A percentile compares a stretch with the other conserved stretches of the same genome.
Conservation (phyloP, 257 asterid genomes). For the Solanum sparsipilum region DNA sequence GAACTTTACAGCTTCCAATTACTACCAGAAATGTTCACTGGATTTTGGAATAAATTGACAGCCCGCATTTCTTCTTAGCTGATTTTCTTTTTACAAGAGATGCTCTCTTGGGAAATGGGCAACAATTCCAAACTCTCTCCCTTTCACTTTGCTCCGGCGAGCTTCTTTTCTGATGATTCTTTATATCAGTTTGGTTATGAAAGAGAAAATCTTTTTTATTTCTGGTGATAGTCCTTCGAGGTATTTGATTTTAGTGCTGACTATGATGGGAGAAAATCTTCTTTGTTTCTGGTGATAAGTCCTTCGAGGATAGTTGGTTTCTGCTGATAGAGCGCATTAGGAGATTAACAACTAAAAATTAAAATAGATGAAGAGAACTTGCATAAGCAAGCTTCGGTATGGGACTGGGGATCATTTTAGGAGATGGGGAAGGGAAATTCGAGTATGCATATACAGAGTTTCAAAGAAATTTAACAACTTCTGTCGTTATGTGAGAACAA, state of each 20-base stretch:
- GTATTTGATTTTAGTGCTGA: not conserved
- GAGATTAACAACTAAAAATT: not conserved
- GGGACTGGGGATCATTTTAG: not conserved
- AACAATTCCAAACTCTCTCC: not conserved
- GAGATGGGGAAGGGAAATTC: not conserved
- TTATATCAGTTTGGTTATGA: not conserved
- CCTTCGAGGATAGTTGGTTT: not conserved
- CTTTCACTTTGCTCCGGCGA: not conserved
- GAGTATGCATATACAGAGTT: not conserved
- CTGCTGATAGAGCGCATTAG: not conserved
- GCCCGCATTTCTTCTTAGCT: constrained; percentile 7
- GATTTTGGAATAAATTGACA: constrained; percentile 62
- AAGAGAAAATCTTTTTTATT: not conserved
- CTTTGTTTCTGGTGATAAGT: not conserved
- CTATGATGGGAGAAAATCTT: not conserved
- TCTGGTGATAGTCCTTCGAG: not conserved
- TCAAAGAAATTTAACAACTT: not conserved
- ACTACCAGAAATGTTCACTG: constrained; percentile 73
- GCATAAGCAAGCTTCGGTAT: not conserved
- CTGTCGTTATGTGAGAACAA: not conserved
- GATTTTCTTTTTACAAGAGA: not conserved
- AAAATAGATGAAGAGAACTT: not conserved
- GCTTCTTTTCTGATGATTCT: not conserved
- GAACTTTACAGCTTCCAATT: not conserved
- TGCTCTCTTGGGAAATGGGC: constrained; percentile 8